Evolutionary conservation across 331 rosid genomes (phyloP).

Genomic region (Prunus yedoensis): DNA sequence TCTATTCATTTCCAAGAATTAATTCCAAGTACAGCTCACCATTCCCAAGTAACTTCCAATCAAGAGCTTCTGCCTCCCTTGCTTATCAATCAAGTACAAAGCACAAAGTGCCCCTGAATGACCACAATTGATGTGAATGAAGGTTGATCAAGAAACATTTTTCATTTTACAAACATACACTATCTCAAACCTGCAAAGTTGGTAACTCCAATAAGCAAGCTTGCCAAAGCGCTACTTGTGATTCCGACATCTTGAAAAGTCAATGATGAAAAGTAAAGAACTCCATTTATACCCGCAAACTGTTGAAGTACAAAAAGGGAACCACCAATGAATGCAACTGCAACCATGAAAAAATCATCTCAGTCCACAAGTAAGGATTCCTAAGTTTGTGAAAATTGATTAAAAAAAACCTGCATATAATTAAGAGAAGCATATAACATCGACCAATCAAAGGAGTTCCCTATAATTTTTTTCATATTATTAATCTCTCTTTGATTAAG

Average conservation of each 20-base stretch:
- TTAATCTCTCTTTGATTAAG: neutral
- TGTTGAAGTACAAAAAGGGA: conserved; percentile 87
- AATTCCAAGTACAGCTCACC: conserved; percentile 46
- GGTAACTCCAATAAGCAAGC: conserved; percentile 77
- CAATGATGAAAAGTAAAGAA: conserved; percentile 86
- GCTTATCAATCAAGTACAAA: conserved; percentile 69
- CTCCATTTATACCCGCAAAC: conserved; percentile 86
- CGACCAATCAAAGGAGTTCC: conserved; percentile 13
- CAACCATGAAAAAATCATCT: conserved; percentile 35
- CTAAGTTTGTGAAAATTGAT: neutral
- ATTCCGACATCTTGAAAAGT: conserved; percentile 85
- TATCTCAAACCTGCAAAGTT: conserved; percentile 68
- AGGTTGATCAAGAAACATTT: conserved; percentile 26
- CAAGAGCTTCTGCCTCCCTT: conserved; percentile 80
- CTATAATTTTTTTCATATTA: conserved; percentile 9
- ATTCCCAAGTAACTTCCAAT: conserved; percentile 86
- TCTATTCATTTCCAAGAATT: neutral
- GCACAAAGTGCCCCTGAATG: conserved; percentile 73
- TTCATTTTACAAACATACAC: conserved; percentile 8
- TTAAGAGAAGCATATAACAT: neutral
- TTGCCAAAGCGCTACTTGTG: conserved; percentile 65
- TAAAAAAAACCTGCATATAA: neutral
- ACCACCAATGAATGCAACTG: conserved; percentile 83
- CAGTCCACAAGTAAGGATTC: conserved; percentile 17
- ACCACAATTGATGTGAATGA: conserved; percentile 28